phyloP scores from a whole-genome alignment of 495 filamentous ascomycete genomes.

The Lindgomyces ingoldianus region DNA sequence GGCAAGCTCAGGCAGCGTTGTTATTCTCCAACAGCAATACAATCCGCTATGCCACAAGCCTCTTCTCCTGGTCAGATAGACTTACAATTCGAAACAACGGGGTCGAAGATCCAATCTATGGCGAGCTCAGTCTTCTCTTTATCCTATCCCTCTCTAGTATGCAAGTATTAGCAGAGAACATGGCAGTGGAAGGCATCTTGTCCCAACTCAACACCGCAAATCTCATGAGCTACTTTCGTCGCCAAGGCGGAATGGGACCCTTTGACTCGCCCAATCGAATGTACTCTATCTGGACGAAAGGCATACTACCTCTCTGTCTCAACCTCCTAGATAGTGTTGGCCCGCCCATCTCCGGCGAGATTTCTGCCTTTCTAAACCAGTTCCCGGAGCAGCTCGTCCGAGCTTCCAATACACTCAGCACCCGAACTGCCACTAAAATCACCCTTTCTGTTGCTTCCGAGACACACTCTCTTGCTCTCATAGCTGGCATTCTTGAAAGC shows the following conservation, averaged over 20 bases:
- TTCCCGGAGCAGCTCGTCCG: conserved; percentile 69
- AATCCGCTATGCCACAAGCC: conserved; percentile 75
- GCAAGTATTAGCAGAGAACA: conserved; percentile 79
- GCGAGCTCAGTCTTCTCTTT: conserved; percentile 81
- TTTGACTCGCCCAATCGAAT: conserved; percentile 63
- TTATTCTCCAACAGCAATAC: conserved; percentile 64
- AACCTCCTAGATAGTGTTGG: conserved; percentile 85
- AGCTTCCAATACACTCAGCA: conserved; percentile 26
- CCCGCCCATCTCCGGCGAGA: conserved; percentile 71
- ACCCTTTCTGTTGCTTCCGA: conserved; percentile 72
- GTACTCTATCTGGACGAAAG: conserved; percentile 85
- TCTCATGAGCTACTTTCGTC: conserved; percentile 68
- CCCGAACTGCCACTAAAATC: conserved; percentile 62
- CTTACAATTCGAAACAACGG: conserved; percentile 48
- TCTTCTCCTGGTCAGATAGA: conserved; percentile 94
- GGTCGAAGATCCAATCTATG: conserved; percentile 88
- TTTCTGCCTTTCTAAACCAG: conserved; percentile 81
- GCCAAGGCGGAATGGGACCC: conserved; percentile 67
- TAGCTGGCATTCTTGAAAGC: conserved; percentile 64
- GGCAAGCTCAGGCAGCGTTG: conserved; percentile 61
- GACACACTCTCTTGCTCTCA: conserved; percentile 71
- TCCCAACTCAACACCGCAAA: conserved; percentile 75
- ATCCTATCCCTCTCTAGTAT: conserved; percentile 83
- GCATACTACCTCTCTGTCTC: conserved; percentile 83
- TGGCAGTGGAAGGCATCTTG: conserved; percentile 82